Conservation (phyloP, 768 basidiomycete species). For the Macrolepiota fuliginosa region DNA sequence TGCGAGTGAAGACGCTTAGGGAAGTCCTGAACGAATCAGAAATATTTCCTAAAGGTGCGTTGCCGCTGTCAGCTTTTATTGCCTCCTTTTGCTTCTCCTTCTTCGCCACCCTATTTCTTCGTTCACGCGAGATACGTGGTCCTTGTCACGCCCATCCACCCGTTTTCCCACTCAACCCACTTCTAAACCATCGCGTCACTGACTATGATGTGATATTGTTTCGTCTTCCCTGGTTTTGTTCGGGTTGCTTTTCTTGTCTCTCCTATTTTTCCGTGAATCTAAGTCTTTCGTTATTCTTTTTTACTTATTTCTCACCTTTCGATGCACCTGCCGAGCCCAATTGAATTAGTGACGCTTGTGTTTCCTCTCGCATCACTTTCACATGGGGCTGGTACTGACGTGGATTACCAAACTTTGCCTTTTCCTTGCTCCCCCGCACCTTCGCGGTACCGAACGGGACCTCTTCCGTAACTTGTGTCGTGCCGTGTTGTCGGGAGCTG, state of each 20-base stretch:
- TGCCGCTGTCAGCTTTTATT: not conserved
- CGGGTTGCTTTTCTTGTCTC: not conserved
- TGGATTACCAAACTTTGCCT: not conserved
- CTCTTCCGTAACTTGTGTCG: not conserved
- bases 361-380: not conserved
- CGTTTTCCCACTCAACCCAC: not conserved
- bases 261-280: not conserved
- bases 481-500: not conserved
- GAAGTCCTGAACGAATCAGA: conserved; percentile 54
- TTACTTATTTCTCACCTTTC: conserved; percentile 1
- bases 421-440: not conserved
- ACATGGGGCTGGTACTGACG: not conserved
- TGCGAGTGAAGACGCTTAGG: conserved; percentile 51
- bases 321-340: not conserved
- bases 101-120: not conserved
- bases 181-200: not conserved
- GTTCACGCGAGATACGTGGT: not conserved
- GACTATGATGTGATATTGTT: conserved; percentile 8
- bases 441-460: conserved; percentile 4
- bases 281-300: not conserved
- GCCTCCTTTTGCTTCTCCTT: not conserved
- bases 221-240: conserved; percentile 9
- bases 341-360: conserved; percentile 10
- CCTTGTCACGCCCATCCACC: conserved; percentile 4
- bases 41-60: conserved; percentile 65